Conservation (phyloP, 202 grass and related monocot genomes). For the Hordeum pubiflorum region DNA sequence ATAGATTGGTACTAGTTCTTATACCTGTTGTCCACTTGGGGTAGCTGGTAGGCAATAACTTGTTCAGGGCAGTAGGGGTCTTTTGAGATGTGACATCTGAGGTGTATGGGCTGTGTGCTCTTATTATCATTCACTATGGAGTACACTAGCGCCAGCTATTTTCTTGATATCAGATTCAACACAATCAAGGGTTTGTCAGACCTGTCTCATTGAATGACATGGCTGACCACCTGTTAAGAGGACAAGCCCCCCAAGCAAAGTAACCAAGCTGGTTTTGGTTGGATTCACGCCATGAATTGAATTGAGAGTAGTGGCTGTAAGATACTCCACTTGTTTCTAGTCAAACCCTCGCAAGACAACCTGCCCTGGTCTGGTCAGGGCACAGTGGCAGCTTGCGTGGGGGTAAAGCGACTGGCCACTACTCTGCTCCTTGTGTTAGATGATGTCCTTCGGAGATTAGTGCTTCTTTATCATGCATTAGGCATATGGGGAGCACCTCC, state of each 20-base stretch:
- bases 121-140: not conserved
- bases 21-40: slow-evolving; percentile 26
- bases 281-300: slow-evolving; percentile 30
- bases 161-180: slow-evolving; percentile 49
- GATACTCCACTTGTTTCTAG: slow-evolving; percentile 12
- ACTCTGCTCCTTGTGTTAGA: slow-evolving; percentile 15
- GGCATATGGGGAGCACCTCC: slow-evolving; percentile 36
- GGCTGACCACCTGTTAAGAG: slow-evolving; percentile 26
- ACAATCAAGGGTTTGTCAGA: slow-evolving; percentile 41
- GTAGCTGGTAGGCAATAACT: slow-evolving; percentile 30
- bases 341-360: slow-evolving; percentile 38
- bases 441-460: slow-evolving; percentile 10
- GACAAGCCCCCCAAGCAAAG: slow-evolving; percentile 25
- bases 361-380: slow-evolving; percentile 17
- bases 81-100: slow-evolving; percentile 45
- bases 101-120: slow-evolving; percentile 33
- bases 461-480: slow-evolving; percentile 29
- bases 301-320: slow-evolving; percentile 5
- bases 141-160: slow-evolving; percentile 16
- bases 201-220: slow-evolving; percentile 35
- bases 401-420: slow-evolving; percentile 28
- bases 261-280: slow-evolving; percentile 39
- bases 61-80: slow-evolving; percentile 20
- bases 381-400: slow-evolving; percentile 26
- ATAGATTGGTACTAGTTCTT: slow-evolving; percentile 19